Evolutionary conservation across 352 stramenopile genomes (phyloP).

Genomic region (Aphanomyces stellatus): DNA sequence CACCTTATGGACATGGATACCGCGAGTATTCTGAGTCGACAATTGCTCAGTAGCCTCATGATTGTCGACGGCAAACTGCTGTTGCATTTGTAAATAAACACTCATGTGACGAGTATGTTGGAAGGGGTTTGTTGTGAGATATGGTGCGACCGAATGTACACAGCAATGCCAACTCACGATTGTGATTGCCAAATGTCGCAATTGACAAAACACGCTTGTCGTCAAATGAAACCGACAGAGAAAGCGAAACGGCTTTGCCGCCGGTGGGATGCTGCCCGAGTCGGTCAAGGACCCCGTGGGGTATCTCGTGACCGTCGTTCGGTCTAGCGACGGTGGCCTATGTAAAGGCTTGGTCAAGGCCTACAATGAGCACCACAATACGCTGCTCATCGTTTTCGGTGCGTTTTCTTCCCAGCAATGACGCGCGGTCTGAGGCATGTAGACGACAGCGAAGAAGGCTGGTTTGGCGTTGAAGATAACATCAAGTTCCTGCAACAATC

Average conservation of each 20-base stretch:
- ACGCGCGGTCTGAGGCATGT: not conserved
- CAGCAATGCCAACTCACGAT: no score
- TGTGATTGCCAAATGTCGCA: no score
- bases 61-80: not conserved
- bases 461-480: not conserved
- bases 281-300: not conserved
- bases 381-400: not conserved
- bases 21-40: slow-evolving; percentile 7
- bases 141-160: no score
- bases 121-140: no score
- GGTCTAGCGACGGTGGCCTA: not conserved
- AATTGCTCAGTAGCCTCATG: slow-evolving; percentile 15
- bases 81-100: slow-evolving; percentile 2
- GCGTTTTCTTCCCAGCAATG: not conserved
- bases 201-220: no score
- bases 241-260: not conserved
- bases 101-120: no score
- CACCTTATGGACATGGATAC: slow-evolving; percentile 9
- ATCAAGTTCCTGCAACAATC: not conserved
- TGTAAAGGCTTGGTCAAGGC: not conserved
- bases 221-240: no score
- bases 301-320: not conserved
- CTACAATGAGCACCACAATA: slow-evolving; percentile 4
- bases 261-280: not conserved
- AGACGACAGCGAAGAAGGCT: slow-evolving; percentile 3